These are phyloP conservation scores for Ricinus communis DNA, from an alignment of 345 rosid species.

Conservation along the genomic window DNA sequence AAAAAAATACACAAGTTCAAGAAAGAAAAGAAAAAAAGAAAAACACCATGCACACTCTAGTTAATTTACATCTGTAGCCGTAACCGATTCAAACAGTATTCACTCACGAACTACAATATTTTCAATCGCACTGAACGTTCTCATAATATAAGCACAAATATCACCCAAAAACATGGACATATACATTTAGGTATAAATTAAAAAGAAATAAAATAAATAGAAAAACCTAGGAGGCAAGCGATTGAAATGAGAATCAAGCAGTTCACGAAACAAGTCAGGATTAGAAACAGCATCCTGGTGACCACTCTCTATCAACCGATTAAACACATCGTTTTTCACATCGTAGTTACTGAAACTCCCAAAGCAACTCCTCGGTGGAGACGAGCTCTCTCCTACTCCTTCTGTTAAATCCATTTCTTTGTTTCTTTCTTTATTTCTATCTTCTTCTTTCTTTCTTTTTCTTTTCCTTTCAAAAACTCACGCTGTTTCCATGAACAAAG, in stretches of 20 bases:
- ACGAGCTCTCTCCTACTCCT: conserved; percentile 79
- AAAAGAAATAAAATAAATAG: no score
- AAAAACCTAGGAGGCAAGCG: conserved; percentile 66
- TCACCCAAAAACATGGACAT: no score
- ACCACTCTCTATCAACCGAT: conserved; percentile 54
- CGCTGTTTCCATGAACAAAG: conserved; percentile 9
- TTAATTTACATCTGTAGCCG: no score
- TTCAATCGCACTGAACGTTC: no score
- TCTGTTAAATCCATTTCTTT: conserved; percentile 59
- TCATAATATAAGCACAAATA: no score
- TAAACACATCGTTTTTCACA: conserved; percentile 48
- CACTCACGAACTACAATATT: no score
- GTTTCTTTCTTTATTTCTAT: not conserved
- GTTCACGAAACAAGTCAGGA: conserved; percentile 53
- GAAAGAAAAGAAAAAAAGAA: no score
- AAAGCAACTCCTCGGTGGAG: conserved; percentile 61
- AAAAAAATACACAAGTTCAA: no score
- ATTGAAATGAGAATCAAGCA: conserved; percentile 59
- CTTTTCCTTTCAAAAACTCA: not conserved
- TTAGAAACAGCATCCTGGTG: conserved; percentile 45
- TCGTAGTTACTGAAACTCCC: conserved; percentile 45
- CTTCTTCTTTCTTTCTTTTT: not conserved
- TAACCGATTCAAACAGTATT: no score
- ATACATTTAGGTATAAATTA: not conserved
- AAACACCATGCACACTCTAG: no score